A percentile compares a stretch with the other conserved stretches of the same genome.
These are phyloP conservation scores for Ogataea henricii DNA, from an alignment of 805 yeast species.

Conservation along the genomic window DNA sequence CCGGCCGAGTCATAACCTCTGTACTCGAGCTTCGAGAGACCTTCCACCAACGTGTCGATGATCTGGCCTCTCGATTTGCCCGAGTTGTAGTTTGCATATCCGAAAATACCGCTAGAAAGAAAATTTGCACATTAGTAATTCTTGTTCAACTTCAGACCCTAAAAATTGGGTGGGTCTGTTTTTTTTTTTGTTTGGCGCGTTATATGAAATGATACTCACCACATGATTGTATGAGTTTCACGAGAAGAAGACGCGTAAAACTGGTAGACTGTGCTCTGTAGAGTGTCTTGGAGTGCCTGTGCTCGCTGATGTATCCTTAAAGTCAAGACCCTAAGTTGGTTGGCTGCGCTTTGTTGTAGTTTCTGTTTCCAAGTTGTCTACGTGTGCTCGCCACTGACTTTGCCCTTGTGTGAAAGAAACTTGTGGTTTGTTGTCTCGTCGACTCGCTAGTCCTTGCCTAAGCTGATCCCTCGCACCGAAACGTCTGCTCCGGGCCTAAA, in stretches of 20 bases:
- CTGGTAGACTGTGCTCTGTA: neutral
- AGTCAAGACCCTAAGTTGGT: too few relatives aligned
- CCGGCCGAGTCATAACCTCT: slow-evolving; percentile 99
- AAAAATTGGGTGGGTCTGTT: too few relatives aligned
- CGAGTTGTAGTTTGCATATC: slow-evolving; percentile 93
- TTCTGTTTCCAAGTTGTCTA: neutral
- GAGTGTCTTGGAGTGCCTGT: neutral
- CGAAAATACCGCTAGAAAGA: slow-evolving; percentile 82
- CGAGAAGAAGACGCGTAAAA: neutral
- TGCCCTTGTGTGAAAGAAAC: neutral
- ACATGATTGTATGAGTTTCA: slow-evolving; percentile 9
- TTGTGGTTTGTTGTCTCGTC: neutral
- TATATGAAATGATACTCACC: slow-evolving; percentile 13
- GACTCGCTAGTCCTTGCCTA: neutral
- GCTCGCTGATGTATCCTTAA: too few relatives aligned
- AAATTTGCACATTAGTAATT: neutral
- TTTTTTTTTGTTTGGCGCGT: neutral
- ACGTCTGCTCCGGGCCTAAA: slow-evolving; percentile 3
- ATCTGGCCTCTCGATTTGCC: slow-evolving; percentile 92
- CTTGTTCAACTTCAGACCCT: neutral
- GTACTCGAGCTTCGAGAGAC: slow-evolving; percentile 83
- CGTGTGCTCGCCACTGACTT: slow-evolving; percentile 4
- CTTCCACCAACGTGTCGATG: slow-evolving; percentile 84
- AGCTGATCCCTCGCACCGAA: neutral
- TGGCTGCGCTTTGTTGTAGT: neutral